phyloP scores from a whole-genome alignment of 768 basidiomycete species.

The Calocybe indica region DNA sequence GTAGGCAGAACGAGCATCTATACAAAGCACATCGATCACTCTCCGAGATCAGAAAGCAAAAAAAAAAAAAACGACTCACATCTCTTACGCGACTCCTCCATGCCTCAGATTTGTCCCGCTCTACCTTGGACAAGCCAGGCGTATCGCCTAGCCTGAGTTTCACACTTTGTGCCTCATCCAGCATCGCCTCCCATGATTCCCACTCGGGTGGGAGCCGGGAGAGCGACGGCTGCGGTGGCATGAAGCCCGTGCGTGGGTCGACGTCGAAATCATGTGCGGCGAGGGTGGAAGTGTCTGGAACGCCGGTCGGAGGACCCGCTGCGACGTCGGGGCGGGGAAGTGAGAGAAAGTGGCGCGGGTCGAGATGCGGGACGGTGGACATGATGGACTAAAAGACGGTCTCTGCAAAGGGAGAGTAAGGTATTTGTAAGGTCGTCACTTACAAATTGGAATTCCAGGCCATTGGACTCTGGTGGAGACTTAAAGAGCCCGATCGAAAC shows the following conservation, averaged over 20 bases:
- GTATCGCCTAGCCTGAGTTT: conserved; percentile 51
- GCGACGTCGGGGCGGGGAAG: conserved; percentile 24
- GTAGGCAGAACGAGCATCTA: conserved; percentile 17
- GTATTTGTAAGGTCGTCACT: no score
- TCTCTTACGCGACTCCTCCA: conserved; percentile 42
- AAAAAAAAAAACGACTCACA: conserved; percentile 22
- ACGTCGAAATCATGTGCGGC: conserved; percentile 89
- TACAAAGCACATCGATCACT: not conserved
- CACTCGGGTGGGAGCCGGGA: conserved; percentile 49
- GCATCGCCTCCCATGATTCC: conserved; percentile 57
- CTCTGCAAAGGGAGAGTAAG: no score
- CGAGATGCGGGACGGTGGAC: not conserved
- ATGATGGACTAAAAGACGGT: no score
- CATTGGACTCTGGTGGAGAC: no score
- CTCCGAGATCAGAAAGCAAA: not conserved
- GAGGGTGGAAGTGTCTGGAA: conserved; percentile 41
- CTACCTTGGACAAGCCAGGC: conserved; percentile 26
- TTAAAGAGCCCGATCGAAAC: no score
- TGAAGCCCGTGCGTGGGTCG: conserved; percentile 86
- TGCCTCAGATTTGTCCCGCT: conserved; percentile 30
- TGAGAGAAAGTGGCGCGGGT: conserved; percentile 22
- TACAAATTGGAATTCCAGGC: no score
- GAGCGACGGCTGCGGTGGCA: conserved; percentile 73
- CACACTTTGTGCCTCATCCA: conserved; percentile 37
- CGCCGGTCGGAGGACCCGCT: conserved; percentile 17